Conservation (phyloP, 345 rosid genomes). For the Erucastrum elatum region DNA sequence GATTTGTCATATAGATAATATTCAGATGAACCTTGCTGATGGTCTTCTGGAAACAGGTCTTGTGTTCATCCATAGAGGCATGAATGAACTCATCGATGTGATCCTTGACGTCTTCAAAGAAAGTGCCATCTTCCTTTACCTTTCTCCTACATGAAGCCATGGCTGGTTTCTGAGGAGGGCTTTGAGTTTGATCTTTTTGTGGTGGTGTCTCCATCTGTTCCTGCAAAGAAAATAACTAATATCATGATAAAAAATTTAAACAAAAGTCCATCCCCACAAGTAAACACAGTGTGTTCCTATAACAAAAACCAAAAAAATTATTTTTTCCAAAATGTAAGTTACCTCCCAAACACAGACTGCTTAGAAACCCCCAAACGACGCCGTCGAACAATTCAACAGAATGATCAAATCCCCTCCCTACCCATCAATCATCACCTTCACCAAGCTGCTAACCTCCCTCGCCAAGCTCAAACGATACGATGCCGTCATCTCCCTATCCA, state of each 20-base stretch:
- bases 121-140: constrained; percentile 66
- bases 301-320: too few relatives aligned
- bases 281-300: background rate
- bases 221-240: background rate
- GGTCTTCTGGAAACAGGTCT: constrained; percentile 75
- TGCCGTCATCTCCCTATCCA: background rate
- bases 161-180: constrained; percentile 34
- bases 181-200: constrained; percentile 30
- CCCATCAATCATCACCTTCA: background rate
- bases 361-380: background rate
- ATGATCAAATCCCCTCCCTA: background rate
- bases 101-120: constrained; percentile 75
- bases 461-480: background rate
- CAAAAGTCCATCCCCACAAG: background rate
- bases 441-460: background rate
- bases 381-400: background rate
- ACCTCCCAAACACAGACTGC: too few relatives aligned
- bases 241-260: background rate
- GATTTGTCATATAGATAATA: background rate
- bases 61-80: constrained; percentile 91
- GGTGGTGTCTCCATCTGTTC: constrained; percentile 44
- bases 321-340: too few relatives aligned
- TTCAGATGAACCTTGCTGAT: constrained; percentile 54
- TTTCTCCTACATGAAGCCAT: constrained; percentile 66
- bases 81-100: constrained; percentile 83